These are phyloP conservation scores for Phytophthora sp. DNA, from an alignment of 352 stramenopile genomes.

Conservation along the genomic window DNA sequence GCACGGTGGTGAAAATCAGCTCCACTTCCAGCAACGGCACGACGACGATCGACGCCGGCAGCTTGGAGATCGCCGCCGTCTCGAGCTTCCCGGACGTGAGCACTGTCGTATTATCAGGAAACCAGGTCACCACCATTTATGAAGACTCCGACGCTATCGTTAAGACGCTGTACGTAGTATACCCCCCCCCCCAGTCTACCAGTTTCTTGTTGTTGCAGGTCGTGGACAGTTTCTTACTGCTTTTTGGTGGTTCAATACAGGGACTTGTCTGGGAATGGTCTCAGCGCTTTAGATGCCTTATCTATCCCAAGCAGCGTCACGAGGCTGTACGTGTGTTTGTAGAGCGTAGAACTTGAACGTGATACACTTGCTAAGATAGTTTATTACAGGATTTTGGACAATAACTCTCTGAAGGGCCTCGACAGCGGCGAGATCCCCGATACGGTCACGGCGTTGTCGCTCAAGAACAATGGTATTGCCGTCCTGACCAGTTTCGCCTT, in stretches of 20 bases:
- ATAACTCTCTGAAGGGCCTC: slow-evolving; percentile 28
- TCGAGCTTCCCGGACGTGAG: slow-evolving; percentile 41
- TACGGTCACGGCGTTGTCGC: slow-evolving; percentile 31
- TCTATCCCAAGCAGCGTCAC: slow-evolving; percentile 35
- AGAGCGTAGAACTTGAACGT: neutral
- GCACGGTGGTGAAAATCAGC: slow-evolving; percentile 34
- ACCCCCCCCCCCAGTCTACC: too few relatives aligned
- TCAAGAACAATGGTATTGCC: slow-evolving; percentile 38
- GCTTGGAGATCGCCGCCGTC: slow-evolving; percentile 34
- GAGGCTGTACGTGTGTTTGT: slow-evolving; percentile 23
- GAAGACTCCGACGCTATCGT: slow-evolving; percentile 30
- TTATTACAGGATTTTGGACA: slow-evolving; percentile 33
- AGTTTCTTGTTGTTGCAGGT: slow-evolving; percentile 10
- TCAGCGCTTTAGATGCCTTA: slow-evolving; percentile 33
- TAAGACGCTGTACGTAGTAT: slow-evolving; percentile 40
- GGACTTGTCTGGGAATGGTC: slow-evolving; percentile 39
- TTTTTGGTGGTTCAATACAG: slow-evolving; percentile 15
- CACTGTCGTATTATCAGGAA: slow-evolving; percentile 32
- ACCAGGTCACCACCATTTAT: slow-evolving; percentile 40
- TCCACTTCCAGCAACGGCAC: slow-evolving; percentile 35
- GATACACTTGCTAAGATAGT: slow-evolving; percentile 1
- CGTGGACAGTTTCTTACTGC: neutral
- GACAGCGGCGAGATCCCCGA: slow-evolving; percentile 29
- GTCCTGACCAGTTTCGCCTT: slow-evolving; percentile 32
- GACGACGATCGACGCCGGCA: slow-evolving; percentile 33